phyloP scores from a whole-genome alignment of 768 basidiomycete species.

The Boletus eberwhitei region DNA sequence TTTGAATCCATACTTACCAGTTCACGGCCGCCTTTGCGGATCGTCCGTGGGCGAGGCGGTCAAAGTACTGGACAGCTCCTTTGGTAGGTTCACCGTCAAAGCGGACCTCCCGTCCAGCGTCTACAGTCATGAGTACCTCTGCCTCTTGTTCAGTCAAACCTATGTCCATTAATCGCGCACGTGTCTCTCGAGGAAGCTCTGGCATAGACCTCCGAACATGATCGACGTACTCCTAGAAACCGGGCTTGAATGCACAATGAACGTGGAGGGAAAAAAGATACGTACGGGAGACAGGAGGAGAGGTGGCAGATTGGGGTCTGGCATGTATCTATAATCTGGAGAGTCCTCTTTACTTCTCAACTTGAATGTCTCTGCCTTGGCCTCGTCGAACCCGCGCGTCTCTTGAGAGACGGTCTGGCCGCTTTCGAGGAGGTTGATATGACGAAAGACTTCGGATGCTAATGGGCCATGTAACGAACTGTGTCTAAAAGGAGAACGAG shows the following conservation, averaged over 20 bases:
- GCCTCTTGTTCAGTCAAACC: conserved; percentile 62
- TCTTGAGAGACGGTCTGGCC: conserved; percentile 63
- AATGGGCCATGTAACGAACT: not conserved
- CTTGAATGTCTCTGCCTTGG: conserved; percentile 73
- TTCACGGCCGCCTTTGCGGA: conserved; percentile 76
- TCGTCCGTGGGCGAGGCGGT: conserved; percentile 52
- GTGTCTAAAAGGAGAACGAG: not conserved
- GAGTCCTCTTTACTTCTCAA: conserved; percentile 90
- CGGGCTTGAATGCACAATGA: not conserved
- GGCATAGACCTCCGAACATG: conserved; percentile 56
- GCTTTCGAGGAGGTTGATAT: conserved; percentile 53
- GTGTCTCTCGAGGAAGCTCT: conserved; percentile 67
- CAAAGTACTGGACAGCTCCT: conserved; percentile 78
- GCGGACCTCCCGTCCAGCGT: conserved; percentile 57
- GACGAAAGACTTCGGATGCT: conserved; percentile 84
- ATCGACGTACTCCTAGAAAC: conserved; percentile 59
- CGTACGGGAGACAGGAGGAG: conserved; percentile 54
- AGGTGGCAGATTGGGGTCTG: conserved; percentile 88
- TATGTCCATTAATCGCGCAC: conserved; percentile 51
- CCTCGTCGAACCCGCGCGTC: conserved; percentile 87
- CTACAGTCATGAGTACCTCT: conserved; percentile 73
- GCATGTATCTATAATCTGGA: conserved; percentile 97
- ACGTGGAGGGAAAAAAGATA: conserved; percentile 4
- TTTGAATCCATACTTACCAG: conserved; percentile 52
- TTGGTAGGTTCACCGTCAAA: conserved; percentile 53